Conservation (phyloP, 106 monocot species). For the Acorus calamus region DNA sequence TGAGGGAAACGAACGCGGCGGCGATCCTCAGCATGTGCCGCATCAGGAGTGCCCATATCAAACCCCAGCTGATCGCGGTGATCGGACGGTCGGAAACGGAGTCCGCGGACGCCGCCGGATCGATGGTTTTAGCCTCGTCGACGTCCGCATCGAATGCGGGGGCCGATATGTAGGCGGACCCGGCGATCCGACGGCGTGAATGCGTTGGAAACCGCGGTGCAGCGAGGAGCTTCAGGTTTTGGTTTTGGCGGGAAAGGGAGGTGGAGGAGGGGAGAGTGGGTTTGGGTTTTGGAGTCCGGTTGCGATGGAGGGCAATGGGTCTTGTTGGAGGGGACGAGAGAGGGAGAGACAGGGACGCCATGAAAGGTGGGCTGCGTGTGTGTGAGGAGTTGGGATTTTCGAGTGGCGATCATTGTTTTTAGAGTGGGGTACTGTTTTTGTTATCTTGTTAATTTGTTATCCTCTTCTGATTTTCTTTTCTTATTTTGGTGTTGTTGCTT, state of each 20-base stretch:
- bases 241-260: conserved; percentile 1
- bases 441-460: too few species aligned
- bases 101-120: background rate
- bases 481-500: too few species aligned
- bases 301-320: too few species aligned
- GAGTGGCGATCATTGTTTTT: too few species aligned
- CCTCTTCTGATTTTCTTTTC: too few species aligned
- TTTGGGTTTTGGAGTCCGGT: too few species aligned
- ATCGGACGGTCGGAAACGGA: background rate
- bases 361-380: too few species aligned
- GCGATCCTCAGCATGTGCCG: conserved; percentile 69
- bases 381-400: too few species aligned
- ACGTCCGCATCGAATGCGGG: conserved; percentile 61
- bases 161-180: conserved; percentile 75
- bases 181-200: background rate
- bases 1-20: conserved; percentile 41
- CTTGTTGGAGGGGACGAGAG: too few species aligned
- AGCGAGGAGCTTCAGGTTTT: background rate
- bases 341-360: too few species aligned
- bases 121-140: conserved; percentile 5
- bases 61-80: conserved; percentile 43
- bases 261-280: background rate
- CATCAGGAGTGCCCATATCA: conserved; percentile 45
- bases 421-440: too few species aligned
- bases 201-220: background rate